Evolutionary conservation across 1,284 basidiomycete species (phyloP).

Genomic region (Trichosporon sp.): DNA sequence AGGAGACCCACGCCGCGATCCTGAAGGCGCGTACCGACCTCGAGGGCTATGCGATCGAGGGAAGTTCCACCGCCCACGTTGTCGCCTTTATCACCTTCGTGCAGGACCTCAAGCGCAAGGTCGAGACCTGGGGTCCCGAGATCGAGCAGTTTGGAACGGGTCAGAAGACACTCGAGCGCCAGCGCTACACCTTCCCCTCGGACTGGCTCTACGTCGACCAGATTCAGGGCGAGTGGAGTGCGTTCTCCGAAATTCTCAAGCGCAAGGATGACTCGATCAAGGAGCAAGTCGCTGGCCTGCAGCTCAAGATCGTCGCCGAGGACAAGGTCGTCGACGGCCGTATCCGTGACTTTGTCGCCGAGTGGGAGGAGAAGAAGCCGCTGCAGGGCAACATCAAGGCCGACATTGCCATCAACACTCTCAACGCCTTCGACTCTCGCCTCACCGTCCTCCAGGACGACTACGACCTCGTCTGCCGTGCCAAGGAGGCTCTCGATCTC

Average conservation of each 20-base stretch:
- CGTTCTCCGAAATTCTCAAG: constrained; percentile 96
- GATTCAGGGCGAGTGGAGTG: constrained; percentile 95
- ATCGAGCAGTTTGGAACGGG: constrained; percentile 91
- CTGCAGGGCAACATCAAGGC: constrained; percentile 95
- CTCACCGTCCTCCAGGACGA: constrained; percentile 87
- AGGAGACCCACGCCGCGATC: constrained; percentile 91
- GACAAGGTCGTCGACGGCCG: constrained; percentile 96
- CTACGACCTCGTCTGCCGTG: constrained; percentile 87
- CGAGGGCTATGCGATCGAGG: constrained; percentile 79
- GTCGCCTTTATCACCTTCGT: constrained; percentile 99
- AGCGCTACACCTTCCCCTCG: constrained; percentile 92
- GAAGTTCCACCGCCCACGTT: constrained; percentile 81
- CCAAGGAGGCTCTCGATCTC: constrained; percentile 94
- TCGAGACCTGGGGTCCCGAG: constrained; percentile 94
- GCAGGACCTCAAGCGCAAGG: constrained; percentile 96
- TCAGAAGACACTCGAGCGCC: constrained; percentile 95
- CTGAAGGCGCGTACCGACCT: constrained; percentile 90
- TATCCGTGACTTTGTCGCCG: constrained; percentile 81
- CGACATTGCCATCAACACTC: constrained; percentile 91
- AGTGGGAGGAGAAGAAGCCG: constrained; percentile 81
- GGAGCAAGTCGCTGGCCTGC: constrained; percentile 89
- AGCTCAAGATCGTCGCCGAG: constrained; percentile 98
- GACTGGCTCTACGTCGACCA: constrained; percentile 99
- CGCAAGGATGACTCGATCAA: constrained; percentile 98
- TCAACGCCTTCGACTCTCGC: constrained; percentile 90